Evolutionary conservation across 805 yeast species (phyloP).

Genomic region (Wickerhamiella bombiphila): DNA sequence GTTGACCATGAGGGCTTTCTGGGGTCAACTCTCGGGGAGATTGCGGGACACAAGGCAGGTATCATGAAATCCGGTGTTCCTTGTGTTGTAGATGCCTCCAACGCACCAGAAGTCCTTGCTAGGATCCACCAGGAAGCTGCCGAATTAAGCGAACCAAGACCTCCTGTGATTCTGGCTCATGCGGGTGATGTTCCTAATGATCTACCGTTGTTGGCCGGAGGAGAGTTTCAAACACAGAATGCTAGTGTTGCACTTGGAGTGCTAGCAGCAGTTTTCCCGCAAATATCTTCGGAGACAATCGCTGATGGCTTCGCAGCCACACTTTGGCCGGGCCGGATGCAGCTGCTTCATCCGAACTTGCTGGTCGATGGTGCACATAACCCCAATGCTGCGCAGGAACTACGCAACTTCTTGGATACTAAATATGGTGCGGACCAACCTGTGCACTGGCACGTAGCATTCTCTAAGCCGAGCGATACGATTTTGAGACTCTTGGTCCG

Average conservation of each 20-base stretch:
- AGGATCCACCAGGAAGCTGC: slow-evolving; percentile 7
- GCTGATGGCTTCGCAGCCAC: slow-evolving; percentile 38
- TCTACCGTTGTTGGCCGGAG: slow-evolving; percentile 42
- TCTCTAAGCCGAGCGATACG: slow-evolving; percentile 49
- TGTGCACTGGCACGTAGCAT: slow-evolving; percentile 51
- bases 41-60: slow-evolving; percentile 77
- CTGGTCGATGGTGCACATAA: slow-evolving; percentile 92
- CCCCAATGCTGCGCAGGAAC: slow-evolving; percentile 63
- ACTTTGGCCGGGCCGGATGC: slow-evolving; percentile 82
- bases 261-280: slow-evolving; percentile 4
- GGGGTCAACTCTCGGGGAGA: slow-evolving; percentile 49
- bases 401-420: slow-evolving; percentile 38
- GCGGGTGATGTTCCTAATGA: slow-evolving; percentile 18
- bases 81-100: slow-evolving; percentile 59
- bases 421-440: slow-evolving; percentile 21
- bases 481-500: slow-evolving; percentile 38
- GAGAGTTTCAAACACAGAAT: slow-evolving; percentile 60
- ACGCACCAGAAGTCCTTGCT: slow-evolving; percentile 34
- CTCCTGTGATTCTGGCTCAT: slow-evolving; percentile 4
- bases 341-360: slow-evolving; percentile 29
- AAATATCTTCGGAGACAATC: neutral
- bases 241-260: slow-evolving; percentile 27
- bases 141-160: slow-evolving; percentile 4
- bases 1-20: slow-evolving; percentile 69
- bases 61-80: slow-evolving; percentile 51